phyloP scores from a whole-genome alignment of 768 basidiomycete genomes.

The Mycena albidolilacea region DNA sequence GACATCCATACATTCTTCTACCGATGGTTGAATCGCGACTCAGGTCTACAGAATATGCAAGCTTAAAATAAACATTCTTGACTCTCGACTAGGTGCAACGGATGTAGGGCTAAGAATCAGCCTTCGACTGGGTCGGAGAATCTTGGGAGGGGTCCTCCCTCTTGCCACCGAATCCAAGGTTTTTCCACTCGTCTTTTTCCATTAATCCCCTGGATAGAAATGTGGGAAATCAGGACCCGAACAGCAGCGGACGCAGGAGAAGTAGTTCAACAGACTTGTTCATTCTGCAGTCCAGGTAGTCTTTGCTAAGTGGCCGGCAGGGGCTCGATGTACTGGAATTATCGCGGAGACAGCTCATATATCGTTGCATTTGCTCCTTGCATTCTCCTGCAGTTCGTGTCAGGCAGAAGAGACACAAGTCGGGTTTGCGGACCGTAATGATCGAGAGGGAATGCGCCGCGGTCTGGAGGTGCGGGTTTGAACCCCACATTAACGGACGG shows the following conservation, averaged over 20 bases:
- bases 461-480: slow-evolving; percentile 80
- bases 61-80: no score
- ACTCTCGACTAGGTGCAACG: background rate
- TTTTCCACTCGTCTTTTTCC: slow-evolving; percentile 90
- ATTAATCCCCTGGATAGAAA: slow-evolving; percentile 78
- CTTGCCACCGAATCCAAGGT: slow-evolving; percentile 81
- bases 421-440: slow-evolving; percentile 79
- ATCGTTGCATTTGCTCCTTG: slow-evolving; percentile 84
- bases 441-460: slow-evolving; percentile 93
- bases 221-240: slow-evolving; percentile 13
- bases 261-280: slow-evolving; percentile 59
- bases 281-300: slow-evolving; percentile 93
- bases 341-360: slow-evolving; percentile 84
- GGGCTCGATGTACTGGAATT: slow-evolving; percentile 81
- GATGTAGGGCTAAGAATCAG: slow-evolving; percentile 21
- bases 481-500: slow-evolving; percentile 89
- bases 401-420: background rate
- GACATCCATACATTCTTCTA: no score
- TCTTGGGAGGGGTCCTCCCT: slow-evolving; percentile 33
- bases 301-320: slow-evolving; percentile 80
- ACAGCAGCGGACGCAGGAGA: background rate
- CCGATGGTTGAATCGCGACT: no score
- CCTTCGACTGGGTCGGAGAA: slow-evolving; percentile 41
- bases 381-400: slow-evolving; percentile 81
- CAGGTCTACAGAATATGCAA: no score